Base-by-base conservation (phyloP, 495 filamentous ascomycete genomes). In the Neurospora sp. region DNA sequence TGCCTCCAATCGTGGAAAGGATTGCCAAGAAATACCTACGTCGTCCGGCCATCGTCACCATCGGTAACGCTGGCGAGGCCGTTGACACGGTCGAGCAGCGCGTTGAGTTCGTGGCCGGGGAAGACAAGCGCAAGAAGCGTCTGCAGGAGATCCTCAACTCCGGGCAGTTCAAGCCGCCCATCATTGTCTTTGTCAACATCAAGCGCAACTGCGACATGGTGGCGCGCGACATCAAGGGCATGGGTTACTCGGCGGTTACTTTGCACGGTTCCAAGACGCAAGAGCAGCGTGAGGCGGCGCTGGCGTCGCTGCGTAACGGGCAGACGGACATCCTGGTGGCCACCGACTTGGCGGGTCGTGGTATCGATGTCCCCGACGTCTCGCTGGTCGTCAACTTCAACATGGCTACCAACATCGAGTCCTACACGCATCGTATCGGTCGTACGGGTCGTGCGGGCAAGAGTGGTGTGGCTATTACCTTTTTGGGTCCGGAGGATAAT, bases 161-260 rank as follows among this genome's bases (percentile, higher is more conserved):
- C 1, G 86, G 91, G 76, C 93, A 97, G 73, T 98, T 97, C 84
- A 86, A 87, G 4, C 91, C 96, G 1, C 96, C 96, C 27, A 94
- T 99, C 81, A 98, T 99, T 79, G 96, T 98, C 70, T 99, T 99
- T 79, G 96, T 99, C 87, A 99, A 99, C 81, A 98, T 98, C 91
- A 99, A 98, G 82, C 93, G 95, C 73, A 98, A 98, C 84, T 97
- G 94, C 84, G 96, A 99, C 80, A 93, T 94, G 70, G 90, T 99
- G 40, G 96, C 96, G 1, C 87, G 93, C 72, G 95, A 98, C 78
- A 96, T 99, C 86, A 97, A 97, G 78, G 89, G 94, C 70, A 93
- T 94, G 88, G 96, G 96, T 75, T 95, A 93, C 83, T 93, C 90
- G 16, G 90, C 92, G 1, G 94, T 96, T 77, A 98, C 95, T 0